A percentile compares a stretch with the other conserved stretches of the same genome.
Conservation (phyloP, 306 rosid genomes). For the Lithocarpus polystachyus region DNA sequence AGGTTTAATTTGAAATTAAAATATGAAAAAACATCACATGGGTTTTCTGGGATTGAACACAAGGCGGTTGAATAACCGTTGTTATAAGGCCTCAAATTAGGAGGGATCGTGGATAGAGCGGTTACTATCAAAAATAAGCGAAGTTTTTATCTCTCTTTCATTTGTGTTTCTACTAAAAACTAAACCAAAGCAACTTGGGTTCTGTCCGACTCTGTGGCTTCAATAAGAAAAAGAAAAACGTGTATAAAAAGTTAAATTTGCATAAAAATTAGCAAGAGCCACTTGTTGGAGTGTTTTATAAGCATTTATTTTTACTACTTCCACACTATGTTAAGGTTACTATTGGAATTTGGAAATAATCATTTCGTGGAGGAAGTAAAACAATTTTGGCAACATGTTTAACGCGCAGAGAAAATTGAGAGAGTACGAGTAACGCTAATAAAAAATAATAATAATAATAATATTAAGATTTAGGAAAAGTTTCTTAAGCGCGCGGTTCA, state of each 20-base stretch:
- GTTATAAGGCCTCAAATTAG: not conserved
- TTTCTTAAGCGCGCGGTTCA: too few species aligned
- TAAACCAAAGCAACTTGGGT: slow-evolving; percentile 36
- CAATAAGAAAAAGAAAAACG: not conserved
- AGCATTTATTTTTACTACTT: not conserved
- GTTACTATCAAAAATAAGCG: not conserved
- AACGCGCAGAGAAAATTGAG: too few species aligned
- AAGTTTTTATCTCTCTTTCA: slow-evolving; percentile 1
- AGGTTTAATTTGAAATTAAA: not conserved
- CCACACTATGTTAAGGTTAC: not conserved
- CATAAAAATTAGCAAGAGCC: not conserved
- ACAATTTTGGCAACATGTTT: not conserved
- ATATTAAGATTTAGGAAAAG: too few species aligned
- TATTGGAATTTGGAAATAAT: not conserved
- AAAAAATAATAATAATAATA: too few species aligned
- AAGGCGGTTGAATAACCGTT: slow-evolving; percentile 1
- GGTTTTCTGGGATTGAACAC: slow-evolving; percentile 1
- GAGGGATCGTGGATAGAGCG: slow-evolving; percentile 4
- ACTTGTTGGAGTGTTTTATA: not conserved
- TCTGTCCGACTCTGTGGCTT: not conserved
- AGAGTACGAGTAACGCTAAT: too few species aligned
- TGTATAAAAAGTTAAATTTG: too few species aligned
- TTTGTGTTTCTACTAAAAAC: slow-evolving; percentile 33
- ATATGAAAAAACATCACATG: not conserved
- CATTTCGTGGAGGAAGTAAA: not conserved